phyloP scores from a whole-genome alignment of 129 eudicot genomes.

The Glebionis coronaria region DNA sequence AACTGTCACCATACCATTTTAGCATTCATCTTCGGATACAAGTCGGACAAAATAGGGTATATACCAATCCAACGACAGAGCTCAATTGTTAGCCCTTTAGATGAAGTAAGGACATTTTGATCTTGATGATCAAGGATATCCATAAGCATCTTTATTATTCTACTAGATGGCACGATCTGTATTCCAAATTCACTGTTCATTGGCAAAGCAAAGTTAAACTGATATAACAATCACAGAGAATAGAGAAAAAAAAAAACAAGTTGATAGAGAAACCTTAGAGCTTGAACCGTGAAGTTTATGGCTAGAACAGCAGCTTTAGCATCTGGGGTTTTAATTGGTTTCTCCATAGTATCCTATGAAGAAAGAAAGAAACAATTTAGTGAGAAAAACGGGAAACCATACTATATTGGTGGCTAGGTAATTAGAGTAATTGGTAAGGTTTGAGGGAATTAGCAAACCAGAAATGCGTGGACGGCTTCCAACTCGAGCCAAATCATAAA shows the following conservation, averaged over 20 bases:
- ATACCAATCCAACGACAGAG: slow-evolving; percentile 95
- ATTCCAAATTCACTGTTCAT: too few relatives aligned
- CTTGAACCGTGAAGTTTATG: slow-evolving; percentile 91
- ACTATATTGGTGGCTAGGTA: too few relatives aligned
- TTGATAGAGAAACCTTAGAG: slow-evolving; percentile 55
- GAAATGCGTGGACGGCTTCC: too few relatives aligned
- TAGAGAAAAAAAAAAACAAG: background rate
- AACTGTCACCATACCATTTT: slow-evolving; percentile 58
- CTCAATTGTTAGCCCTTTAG: slow-evolving; percentile 85
- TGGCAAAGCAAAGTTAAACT: too few relatives aligned
- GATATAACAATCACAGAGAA: too few relatives aligned
- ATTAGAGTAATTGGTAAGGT: too few relatives aligned
- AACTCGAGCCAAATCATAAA: too few relatives aligned
- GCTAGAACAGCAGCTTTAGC: slow-evolving; percentile 94
- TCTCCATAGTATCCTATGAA: slow-evolving; percentile 94
- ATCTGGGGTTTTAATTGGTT: slow-evolving; percentile 82
- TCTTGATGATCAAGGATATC: too few relatives aligned
- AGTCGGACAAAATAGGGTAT: slow-evolving; percentile 72
- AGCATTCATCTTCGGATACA: slow-evolving; percentile 87
- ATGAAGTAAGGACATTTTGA: too few relatives aligned
- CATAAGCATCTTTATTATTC: too few relatives aligned
- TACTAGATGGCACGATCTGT: too few relatives aligned
- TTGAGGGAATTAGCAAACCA: too few relatives aligned
- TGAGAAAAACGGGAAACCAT: background rate
- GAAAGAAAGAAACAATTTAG: slow-evolving; percentile 14